Conservation (phyloP, 805 yeast genomes). For the Candida rishiriensis region DNA sequence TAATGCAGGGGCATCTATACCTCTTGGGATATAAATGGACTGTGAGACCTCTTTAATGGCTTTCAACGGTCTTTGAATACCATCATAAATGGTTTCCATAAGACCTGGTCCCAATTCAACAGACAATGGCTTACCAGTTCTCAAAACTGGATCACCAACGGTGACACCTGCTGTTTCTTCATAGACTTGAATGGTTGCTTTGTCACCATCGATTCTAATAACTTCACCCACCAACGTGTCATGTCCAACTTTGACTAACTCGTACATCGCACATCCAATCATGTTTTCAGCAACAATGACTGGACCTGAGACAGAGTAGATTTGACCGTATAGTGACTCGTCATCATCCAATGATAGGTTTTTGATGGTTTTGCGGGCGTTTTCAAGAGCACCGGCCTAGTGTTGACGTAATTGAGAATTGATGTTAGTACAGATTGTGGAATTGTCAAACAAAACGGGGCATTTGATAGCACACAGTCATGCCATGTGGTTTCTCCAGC, state of each 20-base stretch:
- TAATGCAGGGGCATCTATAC: constrained; percentile 95
- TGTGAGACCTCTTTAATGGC: constrained; percentile 84
- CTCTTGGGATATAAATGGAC: constrained; percentile 97
- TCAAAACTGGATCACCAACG: constrained; percentile 96
- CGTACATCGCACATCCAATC: constrained; percentile 99
- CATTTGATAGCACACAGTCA: too few relatives aligned
- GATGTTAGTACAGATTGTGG: not conserved
- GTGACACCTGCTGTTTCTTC: constrained; percentile 99
- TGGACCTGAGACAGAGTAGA: constrained; percentile 96
- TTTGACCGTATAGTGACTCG: constrained; percentile 81
- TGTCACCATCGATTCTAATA: constrained; percentile 92
- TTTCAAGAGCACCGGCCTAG: constrained; percentile 93
- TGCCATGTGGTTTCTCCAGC: too few relatives aligned
- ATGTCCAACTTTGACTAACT: constrained; percentile 96
- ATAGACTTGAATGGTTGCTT: constrained; percentile 97
- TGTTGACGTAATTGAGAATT: not conserved
- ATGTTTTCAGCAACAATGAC: constrained; percentile 96
- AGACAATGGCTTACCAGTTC: constrained; percentile 98
- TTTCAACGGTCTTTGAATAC: constrained; percentile 97
- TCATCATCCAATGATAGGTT: constrained; percentile 72
- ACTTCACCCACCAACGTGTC: constrained; percentile 97
- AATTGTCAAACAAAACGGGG: not conserved
- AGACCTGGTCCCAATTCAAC: constrained; percentile 99
- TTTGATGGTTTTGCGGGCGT: constrained; percentile 90
- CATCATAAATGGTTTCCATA: constrained; percentile 98